Percentiles rank a stretch among this genome's conserved stretches.
These are phyloP conservation scores for Saccharomycopsis fibuligera DNA, from an alignment of 805 yeast species.

Conservation along the genomic window DNA sequence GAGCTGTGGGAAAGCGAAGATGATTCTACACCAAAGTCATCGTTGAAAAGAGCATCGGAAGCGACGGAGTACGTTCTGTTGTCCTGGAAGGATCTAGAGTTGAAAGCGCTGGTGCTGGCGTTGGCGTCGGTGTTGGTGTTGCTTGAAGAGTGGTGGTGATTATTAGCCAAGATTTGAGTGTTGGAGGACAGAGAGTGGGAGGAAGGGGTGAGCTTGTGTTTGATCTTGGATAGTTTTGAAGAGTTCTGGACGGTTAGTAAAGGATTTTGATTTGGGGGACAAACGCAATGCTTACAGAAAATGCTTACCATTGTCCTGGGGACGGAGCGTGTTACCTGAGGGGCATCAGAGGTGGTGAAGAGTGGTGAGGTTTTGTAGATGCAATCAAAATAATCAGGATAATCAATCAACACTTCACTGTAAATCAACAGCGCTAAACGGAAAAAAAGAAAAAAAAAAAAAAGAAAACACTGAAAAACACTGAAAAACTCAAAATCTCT, in stretches of 20 bases:
- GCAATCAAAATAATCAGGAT: neutral
- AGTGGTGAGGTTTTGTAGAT: neutral
- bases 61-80: too few species aligned
- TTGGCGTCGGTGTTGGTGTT: too few species aligned
- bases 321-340: neutral
- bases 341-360: neutral
- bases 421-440: neutral
- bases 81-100: too few species aligned
- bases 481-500: too few species aligned
- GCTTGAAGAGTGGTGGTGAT: too few species aligned
- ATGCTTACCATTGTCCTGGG: neutral
- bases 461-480: too few species aligned
- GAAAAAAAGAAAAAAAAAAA: too few species aligned
- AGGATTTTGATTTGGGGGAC: too few species aligned
- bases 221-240: slow-evolving; percentile 17
- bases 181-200: slow-evolving; percentile 3
- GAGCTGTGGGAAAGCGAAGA: too few species aligned
- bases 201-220: slow-evolving; percentile 20
- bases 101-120: slow-evolving; percentile 21
- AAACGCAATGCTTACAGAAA: neutral
- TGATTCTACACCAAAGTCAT: too few species aligned
- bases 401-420: neutral
- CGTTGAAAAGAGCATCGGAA: too few species aligned
- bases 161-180: slow-evolving; percentile 4
- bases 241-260: slow-evolving; percentile 16